Percentiles rank a stretch among this genome's conserved stretches.
Conservation (phyloP, 768 basidiomycete species). For the Termitomyces sp. region DNA sequence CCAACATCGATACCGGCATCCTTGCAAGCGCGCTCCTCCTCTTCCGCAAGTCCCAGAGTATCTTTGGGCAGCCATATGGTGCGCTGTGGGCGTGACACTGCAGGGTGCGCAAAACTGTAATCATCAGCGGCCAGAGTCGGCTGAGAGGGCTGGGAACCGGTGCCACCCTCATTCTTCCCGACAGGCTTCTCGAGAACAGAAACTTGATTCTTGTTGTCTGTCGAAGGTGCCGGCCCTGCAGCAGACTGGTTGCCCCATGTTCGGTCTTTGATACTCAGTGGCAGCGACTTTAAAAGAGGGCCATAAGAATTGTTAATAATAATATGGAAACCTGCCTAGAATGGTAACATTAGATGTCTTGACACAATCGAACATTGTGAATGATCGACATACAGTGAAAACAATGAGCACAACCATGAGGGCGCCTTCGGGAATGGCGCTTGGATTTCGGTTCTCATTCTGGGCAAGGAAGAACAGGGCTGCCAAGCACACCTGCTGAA, state of each 20-base stretch:
- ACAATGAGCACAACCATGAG: slow-evolving; percentile 83
- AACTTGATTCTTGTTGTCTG: neutral
- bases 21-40: slow-evolving; percentile 53
- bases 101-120: slow-evolving; percentile 87
- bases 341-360: neutral
- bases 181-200: neutral
- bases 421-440: slow-evolving; percentile 67
- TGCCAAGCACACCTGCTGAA: slow-evolving; percentile 51
- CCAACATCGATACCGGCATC: slow-evolving; percentile 47
- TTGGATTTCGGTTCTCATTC: slow-evolving; percentile 43
- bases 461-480: slow-evolving; percentile 69
- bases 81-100: slow-evolving; percentile 64
- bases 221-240: neutral
- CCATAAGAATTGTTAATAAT: slow-evolving; percentile 75
- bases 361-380: neutral
- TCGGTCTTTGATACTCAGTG: slow-evolving; percentile 72
- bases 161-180: slow-evolving; percentile 4
- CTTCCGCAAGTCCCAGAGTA: slow-evolving; percentile 51
- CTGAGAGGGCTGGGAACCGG: neutral
- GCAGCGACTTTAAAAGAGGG: slow-evolving; percentile 70
- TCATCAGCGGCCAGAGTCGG: slow-evolving; percentile 23
- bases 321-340: slow-evolving; percentile 63
- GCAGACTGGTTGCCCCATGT: slow-evolving; percentile 31
- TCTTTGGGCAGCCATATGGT: slow-evolving; percentile 86
- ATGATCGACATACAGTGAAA: slow-evolving; percentile 57